A percentile compares a stretch with the other conserved stretches of the same genome.
Conservation (phyloP, 2,329 filamentous ascomycete genomes). For the Mycosphaerelloides madeirae region DNA sequence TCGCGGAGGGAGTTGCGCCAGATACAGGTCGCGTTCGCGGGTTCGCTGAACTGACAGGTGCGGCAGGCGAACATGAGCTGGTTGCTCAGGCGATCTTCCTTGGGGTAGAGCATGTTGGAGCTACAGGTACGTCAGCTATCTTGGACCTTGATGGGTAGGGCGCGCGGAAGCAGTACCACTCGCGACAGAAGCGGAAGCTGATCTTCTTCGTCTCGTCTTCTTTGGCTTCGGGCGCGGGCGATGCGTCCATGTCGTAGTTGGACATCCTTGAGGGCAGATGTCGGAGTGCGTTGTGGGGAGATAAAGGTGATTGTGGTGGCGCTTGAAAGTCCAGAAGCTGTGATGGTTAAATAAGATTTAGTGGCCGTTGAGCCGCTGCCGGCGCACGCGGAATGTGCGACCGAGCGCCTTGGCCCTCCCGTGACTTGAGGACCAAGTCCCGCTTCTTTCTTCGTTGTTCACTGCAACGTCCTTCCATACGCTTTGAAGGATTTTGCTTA, state of each 20-base stretch:
- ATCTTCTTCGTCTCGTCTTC: constrained; percentile 63
- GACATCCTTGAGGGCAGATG: constrained; percentile 15
- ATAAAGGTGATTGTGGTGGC: too few relatives aligned
- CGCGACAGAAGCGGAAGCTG: constrained; percentile 95
- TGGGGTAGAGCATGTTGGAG: constrained; percentile 96
- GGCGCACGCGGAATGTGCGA: too few relatives aligned
- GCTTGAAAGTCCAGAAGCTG: too few relatives aligned
- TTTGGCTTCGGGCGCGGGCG: constrained; percentile 29
- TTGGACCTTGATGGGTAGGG: background rate
- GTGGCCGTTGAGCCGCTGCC: too few relatives aligned
- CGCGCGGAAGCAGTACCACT: constrained; percentile 57
- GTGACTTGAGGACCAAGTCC: too few relatives aligned
- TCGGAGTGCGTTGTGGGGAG: too few relatives aligned
- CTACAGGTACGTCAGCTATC: constrained; percentile 37
- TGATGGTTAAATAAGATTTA: too few relatives aligned
- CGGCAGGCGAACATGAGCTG: constrained; percentile 92
- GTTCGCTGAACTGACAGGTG: constrained; percentile 87
- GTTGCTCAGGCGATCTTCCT: constrained; percentile 81
- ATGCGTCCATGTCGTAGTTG: constrained; percentile 33
- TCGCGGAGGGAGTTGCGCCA: constrained; percentile 93
- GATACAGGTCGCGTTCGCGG: constrained; percentile 81
- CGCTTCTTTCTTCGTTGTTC: too few relatives aligned
- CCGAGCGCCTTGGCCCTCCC: too few relatives aligned
- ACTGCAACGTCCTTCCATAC: too few relatives aligned
- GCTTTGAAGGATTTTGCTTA: too few relatives aligned